phyloP scores from a whole-genome alignment of 2,329 filamentous ascomycete genomes.

The Ceratocystis lukuohia region DNA sequence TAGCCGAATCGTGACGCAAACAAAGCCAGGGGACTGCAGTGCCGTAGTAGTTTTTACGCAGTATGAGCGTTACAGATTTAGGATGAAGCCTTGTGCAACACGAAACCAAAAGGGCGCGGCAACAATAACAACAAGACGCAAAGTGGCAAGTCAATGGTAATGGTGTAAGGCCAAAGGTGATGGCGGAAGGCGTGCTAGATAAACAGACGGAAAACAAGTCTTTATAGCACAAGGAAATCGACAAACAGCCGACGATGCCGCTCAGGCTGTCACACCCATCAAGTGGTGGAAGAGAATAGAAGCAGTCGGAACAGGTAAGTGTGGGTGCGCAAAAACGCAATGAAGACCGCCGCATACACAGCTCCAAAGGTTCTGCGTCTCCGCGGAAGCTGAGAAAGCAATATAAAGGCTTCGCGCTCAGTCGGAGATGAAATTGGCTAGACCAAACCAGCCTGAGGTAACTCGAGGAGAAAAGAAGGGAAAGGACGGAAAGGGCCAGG shows the following conservation, averaged over 20 bases:
- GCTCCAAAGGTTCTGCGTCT: no score
- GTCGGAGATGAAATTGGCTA: background rate
- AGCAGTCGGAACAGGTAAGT: background rate
- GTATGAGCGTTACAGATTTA: no score
- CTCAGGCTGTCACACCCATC: background rate
- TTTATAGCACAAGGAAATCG: background rate
- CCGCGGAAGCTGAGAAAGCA: no score
- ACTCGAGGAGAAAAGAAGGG: background rate
- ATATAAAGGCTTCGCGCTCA: no score
- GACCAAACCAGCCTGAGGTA: background rate
- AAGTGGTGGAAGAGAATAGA: background rate
- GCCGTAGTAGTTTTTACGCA: no score
- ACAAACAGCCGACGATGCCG: background rate
- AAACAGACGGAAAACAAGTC: background rate
- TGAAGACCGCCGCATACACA: background rate
- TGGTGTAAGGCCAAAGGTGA: background rate
- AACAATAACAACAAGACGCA: no score
- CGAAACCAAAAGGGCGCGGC: no score
- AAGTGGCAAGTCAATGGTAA: no score
- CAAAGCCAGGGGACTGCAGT: no score
- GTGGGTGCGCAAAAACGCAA: background rate
- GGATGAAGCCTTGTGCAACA: no score
- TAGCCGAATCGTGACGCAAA: no score
- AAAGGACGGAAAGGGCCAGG: background rate
- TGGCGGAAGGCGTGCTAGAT: background rate